phyloP scores from a whole-genome alignment of 2,329 filamentous ascomycete species.

The Fusarium miscanthi region DNA sequence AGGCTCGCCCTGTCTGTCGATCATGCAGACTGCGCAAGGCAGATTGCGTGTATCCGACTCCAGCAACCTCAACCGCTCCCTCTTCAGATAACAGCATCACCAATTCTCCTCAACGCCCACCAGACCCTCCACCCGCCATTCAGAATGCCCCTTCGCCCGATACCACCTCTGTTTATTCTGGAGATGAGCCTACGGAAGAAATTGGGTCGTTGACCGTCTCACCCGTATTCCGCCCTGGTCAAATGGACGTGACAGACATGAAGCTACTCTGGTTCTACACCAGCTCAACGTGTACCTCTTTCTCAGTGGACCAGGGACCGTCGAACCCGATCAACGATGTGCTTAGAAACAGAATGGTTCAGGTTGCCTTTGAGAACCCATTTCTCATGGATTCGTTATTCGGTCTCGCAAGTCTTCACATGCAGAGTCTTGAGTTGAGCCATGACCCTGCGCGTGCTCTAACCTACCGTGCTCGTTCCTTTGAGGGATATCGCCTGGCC shows the following conservation, averaged over 20 bases:
- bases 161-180: slow-evolving; percentile 10
- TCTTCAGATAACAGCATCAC: neutral
- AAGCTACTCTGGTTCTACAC: slow-evolving; percentile 67
- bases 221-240: slow-evolving; percentile 48
- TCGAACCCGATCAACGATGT: slow-evolving; percentile 54
- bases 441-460: slow-evolving; percentile 55
- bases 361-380: slow-evolving; percentile 62
- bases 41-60: slow-evolving; percentile 58
- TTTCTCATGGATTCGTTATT: slow-evolving; percentile 68
- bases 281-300: slow-evolving; percentile 57
- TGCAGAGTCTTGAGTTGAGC: slow-evolving; percentile 55
- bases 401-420: slow-evolving; percentile 62
- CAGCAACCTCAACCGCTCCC: slow-evolving; percentile 3
- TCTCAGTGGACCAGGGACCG: slow-evolving; percentile 54
- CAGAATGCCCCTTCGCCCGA: slow-evolving; percentile 13
- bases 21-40: slow-evolving; percentile 61
- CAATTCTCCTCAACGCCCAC: neutral
- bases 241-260: slow-evolving; percentile 59
- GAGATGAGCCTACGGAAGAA: slow-evolving; percentile 22
- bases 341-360: slow-evolving; percentile 59
- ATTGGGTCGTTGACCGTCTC: slow-evolving; percentile 33
- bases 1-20: slow-evolving; percentile 61
- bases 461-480: slow-evolving; percentile 60
- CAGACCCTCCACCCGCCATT: neutral
- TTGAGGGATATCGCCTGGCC: slow-evolving; percentile 63